Percentiles rank a stretch among this genome's conserved stretches.
Evolutionary conservation across 192 early-diverging fungal genomes (phyloP).

Genomic region (Gaertneriomyces sp.): DNA sequence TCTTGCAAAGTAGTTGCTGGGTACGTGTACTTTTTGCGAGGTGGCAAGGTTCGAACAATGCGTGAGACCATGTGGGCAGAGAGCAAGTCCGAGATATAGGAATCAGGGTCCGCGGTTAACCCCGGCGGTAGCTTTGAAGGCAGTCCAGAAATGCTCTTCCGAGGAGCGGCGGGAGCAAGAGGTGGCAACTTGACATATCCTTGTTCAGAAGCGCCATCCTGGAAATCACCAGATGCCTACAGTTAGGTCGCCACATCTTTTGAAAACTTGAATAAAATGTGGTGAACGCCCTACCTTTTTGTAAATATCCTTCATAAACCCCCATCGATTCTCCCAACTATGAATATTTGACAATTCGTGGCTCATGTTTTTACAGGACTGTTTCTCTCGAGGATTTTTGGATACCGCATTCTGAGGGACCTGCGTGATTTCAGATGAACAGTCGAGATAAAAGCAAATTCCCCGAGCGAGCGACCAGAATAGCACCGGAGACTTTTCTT

Average conservation of each 20-base stretch:
- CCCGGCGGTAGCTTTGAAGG: conserved; percentile 47
- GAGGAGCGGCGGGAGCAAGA: conserved; percentile 5
- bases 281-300: conserved; percentile 17
- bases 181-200: conserved; percentile 5
- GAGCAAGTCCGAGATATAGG: conserved; percentile 41
- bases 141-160: conserved; percentile 37
- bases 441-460: too few relatives aligned
- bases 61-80: conserved; percentile 39
- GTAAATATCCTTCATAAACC: conserved; percentile 49
- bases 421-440: too few relatives aligned
- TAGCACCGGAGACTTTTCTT: too few relatives aligned
- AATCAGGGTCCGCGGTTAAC: conserved; percentile 30
- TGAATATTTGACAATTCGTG: conserved; percentile 49
- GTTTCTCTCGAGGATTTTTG: too few relatives aligned
- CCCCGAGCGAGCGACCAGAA: too few relatives aligned
- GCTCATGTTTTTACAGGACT: conserved; percentile 34
- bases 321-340: conserved; percentile 51
- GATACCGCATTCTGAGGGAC: too few relatives aligned
- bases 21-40: conserved; percentile 44
- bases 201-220: not conserved
- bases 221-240: not conserved
- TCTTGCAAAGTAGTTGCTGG: conserved; percentile 48
- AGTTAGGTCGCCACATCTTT: not conserved
- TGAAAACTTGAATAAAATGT: not conserved
- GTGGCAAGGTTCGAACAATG: conserved; percentile 37